Conservation (phyloP, 2,329 filamentous ascomycete genomes). For the Pseudopyricularia javanii region DNA sequence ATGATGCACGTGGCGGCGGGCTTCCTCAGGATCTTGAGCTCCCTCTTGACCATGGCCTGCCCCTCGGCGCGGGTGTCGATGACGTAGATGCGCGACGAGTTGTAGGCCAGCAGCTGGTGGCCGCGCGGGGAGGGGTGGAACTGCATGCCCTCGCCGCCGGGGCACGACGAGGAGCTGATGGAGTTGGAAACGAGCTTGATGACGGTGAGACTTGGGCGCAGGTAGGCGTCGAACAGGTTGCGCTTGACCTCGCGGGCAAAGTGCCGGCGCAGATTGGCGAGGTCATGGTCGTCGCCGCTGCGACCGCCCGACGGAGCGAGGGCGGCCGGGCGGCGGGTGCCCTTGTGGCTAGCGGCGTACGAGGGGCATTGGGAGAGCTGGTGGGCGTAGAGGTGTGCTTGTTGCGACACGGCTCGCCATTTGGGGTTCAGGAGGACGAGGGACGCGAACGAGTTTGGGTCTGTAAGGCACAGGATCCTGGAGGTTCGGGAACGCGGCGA, state of each 20-base stretch:
- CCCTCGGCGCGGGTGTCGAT: constrained; percentile 49
- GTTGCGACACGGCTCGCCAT: constrained; percentile 53
- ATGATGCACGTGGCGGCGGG: constrained; percentile 68
- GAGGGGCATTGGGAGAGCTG: constrained; percentile 51
- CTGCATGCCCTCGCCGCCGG: constrained; percentile 74
- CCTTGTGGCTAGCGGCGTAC: constrained; percentile 36
- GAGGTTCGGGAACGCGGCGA: constrained; percentile 4
- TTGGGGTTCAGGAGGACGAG: constrained; percentile 52
- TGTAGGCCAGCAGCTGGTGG: constrained; percentile 65
- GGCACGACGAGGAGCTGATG: constrained; percentile 71
- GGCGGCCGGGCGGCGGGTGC: constrained; percentile 18
- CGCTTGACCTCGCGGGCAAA: constrained; percentile 63
- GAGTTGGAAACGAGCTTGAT: constrained; percentile 75
- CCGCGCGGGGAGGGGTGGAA: constrained; percentile 70
- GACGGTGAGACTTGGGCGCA: constrained; percentile 56
- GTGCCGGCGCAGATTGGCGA: constrained; percentile 48
- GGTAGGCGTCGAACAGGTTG: constrained; percentile 65
- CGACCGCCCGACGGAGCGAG: constrained; percentile 22
- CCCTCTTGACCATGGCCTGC: constrained; percentile 53
- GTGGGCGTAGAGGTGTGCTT: constrained; percentile 47
- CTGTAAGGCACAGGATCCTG: constrained; percentile 49
- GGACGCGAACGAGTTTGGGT: constrained; percentile 54
- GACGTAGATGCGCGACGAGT: constrained; percentile 74
- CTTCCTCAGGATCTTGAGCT: constrained; percentile 67
- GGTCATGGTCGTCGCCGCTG: constrained; percentile 35